These are phyloP conservation scores for Candolleomyces efflorescens DNA, from an alignment of 768 basidiomycete genomes.

Conservation along the genomic window DNA sequence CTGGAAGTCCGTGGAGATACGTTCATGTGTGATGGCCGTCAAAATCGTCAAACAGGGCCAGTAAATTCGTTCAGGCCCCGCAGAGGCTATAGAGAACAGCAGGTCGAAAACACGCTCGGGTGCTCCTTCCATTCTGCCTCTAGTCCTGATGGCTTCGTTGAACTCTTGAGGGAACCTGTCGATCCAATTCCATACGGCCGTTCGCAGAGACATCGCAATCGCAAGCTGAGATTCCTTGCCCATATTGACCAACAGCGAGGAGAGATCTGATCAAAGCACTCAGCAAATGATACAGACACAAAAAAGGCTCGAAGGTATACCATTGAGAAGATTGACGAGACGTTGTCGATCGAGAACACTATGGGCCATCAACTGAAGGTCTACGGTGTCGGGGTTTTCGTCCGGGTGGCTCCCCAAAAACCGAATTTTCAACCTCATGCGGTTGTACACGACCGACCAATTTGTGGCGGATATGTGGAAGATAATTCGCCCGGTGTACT, in stretches of 20 bases:
- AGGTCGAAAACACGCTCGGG: conserved; percentile 87
- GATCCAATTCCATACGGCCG: conserved; percentile 90
- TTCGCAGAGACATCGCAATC: conserved; percentile 67
- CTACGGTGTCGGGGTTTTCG: conserved; percentile 56
- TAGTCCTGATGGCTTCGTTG: conserved; percentile 59
- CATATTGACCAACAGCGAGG: conserved; percentile 81
- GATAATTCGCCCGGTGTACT: conserved; percentile 74
- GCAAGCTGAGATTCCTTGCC: conserved; percentile 67
- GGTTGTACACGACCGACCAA: conserved; percentile 72
- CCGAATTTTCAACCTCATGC: conserved; percentile 68
- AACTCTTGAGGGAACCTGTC: conserved; percentile 75
- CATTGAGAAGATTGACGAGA: conserved; percentile 67
- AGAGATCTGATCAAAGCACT: conserved; percentile 51
- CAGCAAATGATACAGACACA: not conserved
- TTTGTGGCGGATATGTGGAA: conserved; percentile 87
- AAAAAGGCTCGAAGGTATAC: conserved; percentile 29
- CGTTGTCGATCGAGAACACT: conserved; percentile 67
- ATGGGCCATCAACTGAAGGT: conserved; percentile 75
- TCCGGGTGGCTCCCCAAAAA: conserved; percentile 47
- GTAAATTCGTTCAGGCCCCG: conserved; percentile 47
- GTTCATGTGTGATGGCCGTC: conserved; percentile 71
- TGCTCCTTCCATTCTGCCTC: conserved; percentile 69
- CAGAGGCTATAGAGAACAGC: conserved; percentile 47
- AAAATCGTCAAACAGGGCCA: conserved; percentile 83
- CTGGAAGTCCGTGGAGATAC: conserved; percentile 57